Evolutionary conservation across 2,329 filamentous ascomycete genomes (phyloP).

Genomic region (Pseudohalonectria lignicola): DNA sequence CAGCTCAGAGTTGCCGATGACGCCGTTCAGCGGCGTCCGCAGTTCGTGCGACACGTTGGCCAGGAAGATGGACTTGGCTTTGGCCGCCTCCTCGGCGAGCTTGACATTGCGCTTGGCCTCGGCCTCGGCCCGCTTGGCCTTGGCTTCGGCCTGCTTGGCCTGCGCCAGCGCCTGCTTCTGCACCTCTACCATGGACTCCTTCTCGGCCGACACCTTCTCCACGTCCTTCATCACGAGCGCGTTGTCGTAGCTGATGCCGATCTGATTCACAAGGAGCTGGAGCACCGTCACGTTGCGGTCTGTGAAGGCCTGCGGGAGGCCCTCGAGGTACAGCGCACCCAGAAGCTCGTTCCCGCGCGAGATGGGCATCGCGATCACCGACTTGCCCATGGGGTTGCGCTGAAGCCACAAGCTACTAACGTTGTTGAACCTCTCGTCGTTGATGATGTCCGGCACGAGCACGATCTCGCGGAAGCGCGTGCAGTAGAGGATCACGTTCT

Average conservation of each 20-base stretch:
- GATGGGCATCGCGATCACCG: constrained; percentile 73
- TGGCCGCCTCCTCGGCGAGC: constrained; percentile 72
- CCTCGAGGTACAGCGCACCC: constrained; percentile 66
- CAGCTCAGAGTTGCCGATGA: constrained; percentile 81
- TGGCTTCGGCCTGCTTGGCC: constrained; percentile 61
- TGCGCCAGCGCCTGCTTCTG: constrained; percentile 65
- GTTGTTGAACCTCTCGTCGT: constrained; percentile 69
- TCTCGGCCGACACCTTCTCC: constrained; percentile 68
- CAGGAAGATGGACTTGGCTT: constrained; percentile 72
- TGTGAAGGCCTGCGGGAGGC: constrained; percentile 64
- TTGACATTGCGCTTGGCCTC: constrained; percentile 71
- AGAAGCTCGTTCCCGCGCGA: constrained; percentile 61
- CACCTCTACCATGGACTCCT: constrained; percentile 65
- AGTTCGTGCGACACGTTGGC: constrained; percentile 75
- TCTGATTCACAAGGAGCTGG: constrained; percentile 67
- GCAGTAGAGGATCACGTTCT: constrained; percentile 67
- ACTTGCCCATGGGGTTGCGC: constrained; percentile 57
- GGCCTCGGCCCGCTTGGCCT: constrained; percentile 66
- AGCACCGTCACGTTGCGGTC: constrained; percentile 59
- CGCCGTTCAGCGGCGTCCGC: constrained; percentile 73
- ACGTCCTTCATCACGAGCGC: constrained; percentile 58
- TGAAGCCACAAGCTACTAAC: constrained; percentile 59
- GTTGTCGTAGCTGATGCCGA: constrained; percentile 61
- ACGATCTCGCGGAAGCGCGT: constrained; percentile 66
- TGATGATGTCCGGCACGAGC: constrained; percentile 62